A percentile compares a stretch with the other conserved stretches of the same genome.
These are phyloP conservation scores for Ogataea ganodermae DNA, from an alignment of 805 yeast genomes.

Conservation along the genomic window DNA sequence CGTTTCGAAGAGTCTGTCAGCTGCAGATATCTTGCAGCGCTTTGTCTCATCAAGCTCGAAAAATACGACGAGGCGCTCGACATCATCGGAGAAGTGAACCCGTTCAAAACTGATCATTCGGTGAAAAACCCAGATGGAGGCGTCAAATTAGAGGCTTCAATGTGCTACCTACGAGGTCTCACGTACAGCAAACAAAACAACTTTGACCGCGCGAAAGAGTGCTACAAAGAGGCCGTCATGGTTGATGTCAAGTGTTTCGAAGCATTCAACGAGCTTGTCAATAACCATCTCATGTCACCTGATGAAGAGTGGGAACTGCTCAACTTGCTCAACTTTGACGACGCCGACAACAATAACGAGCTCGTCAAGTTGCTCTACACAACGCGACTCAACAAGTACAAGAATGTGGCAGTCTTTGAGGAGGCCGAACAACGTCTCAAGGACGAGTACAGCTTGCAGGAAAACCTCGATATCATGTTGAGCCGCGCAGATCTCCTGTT, in stretches of 20 bases:
- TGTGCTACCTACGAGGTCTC: slow-evolving; percentile 83
- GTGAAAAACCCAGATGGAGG: slow-evolving; percentile 71
- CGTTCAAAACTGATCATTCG: slow-evolving; percentile 49
- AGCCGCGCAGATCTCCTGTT: slow-evolving; percentile 70
- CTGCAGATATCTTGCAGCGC: slow-evolving; percentile 79
- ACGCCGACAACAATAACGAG: slow-evolving; percentile 77
- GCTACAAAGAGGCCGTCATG: slow-evolving; percentile 80
- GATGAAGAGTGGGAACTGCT: slow-evolving; percentile 85
- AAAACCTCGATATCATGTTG: slow-evolving; percentile 67
- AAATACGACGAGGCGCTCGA: slow-evolving; percentile 89
- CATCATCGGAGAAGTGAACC: slow-evolving; percentile 78
- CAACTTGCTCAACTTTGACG: slow-evolving; percentile 62
- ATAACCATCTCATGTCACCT: slow-evolving; percentile 76
- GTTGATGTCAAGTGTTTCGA: slow-evolving; percentile 93
- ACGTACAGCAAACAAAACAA: slow-evolving; percentile 82
- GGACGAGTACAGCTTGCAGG: slow-evolving; percentile 71
- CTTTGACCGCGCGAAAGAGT: slow-evolving; percentile 81
- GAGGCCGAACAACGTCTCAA: slow-evolving; percentile 66
- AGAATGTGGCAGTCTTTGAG: slow-evolving; percentile 55
- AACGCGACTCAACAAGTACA: slow-evolving; percentile 71
- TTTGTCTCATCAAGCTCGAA: slow-evolving; percentile 70
- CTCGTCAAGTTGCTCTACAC: slow-evolving; percentile 76
- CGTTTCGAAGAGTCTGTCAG: slow-evolving; percentile 63
- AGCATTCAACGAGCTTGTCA: slow-evolving; percentile 79
- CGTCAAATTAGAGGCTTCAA: slow-evolving; percentile 79